Percentiles rank a stretch among this genome's conserved stretches.
Conservation (phyloP, 2,329 filamentous ascomycete genomes). For the Aspergillus costaricaensis region DNA sequence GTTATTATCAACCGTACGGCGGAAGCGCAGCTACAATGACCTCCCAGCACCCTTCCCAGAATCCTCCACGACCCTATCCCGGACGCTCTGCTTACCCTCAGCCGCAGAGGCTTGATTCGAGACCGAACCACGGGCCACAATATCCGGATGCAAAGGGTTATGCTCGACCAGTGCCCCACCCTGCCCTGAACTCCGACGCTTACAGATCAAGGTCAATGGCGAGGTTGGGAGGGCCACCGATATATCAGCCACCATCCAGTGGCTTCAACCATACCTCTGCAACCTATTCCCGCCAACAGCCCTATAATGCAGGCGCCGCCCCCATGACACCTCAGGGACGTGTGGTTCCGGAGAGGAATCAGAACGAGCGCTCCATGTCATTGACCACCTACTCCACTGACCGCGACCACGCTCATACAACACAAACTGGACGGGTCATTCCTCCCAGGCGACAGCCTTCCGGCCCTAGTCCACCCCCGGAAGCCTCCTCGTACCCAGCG, state of each 20-base stretch:
- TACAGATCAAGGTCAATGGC: constrained; percentile 95
- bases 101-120: constrained; percentile 69
- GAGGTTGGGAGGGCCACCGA: constrained; percentile 69
- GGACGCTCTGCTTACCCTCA: constrained; percentile 71
- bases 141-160: constrained; percentile 63
- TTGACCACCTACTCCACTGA: constrained; percentile 82
- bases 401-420: constrained; percentile 78
- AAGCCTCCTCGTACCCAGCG: constrained; percentile 41
- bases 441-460: constrained; percentile 71
- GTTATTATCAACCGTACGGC: constrained; percentile 44
- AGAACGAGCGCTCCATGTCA: constrained; percentile 95
- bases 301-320: constrained; percentile 59
- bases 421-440: constrained; percentile 82
- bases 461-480: constrained; percentile 38
- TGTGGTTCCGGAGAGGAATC: constrained; percentile 84
- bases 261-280: constrained; percentile 68
- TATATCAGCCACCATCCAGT: constrained; percentile 66
- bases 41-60: constrained; percentile 57
- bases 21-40: constrained; percentile 33
- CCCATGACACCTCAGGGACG: constrained; percentile 90
- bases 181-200: constrained; percentile 78
- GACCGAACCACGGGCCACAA: constrained; percentile 52
- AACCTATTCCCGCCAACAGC: constrained; percentile 75
- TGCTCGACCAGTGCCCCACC: constrained; percentile 61
- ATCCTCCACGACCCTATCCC: constrained; percentile 62